Evolutionary conservation across 116 monocot species (phyloP), one percentile per base, ranked within the genome.

Genomic region (Thalassia testudinum): DNA sequence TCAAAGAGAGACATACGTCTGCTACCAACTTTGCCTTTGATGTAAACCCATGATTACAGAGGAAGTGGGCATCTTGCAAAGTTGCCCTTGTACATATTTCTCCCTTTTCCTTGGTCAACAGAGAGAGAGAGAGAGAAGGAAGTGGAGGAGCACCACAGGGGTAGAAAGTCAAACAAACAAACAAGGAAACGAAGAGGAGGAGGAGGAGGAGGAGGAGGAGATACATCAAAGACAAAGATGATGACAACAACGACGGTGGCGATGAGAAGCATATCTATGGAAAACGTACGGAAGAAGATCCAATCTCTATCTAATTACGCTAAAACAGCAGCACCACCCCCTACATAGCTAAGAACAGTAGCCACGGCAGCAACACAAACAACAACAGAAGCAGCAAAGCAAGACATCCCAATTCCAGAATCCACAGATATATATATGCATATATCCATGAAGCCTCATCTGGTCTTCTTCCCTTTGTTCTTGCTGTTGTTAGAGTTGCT

Each of bases 401-500:
- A 3, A 12, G 4, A 3, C 4, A 47, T 47, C n/a, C n/a, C 14
- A 47, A 4, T 47, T 38, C 38, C 38, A 5, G 13, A 38, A 5
- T 38, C 38, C 13, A 13, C 7, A 14, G 4, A 14, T 47, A 4
- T 11, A 14, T n/a, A 3, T 11, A 47, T 6, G 6, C 47, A 1
- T 6, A 16, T 7, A 18, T 18, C 6, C 1, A 26, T 1, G 47
- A 24, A 70, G 62, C 54, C 53, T 67, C 60, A 70, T 49, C 47
- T 64, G 43, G 1, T 37, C 61, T 62, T 65, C 44, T 45, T 54
- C 42, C 43, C 12, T 8, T 21, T 34, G 37, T 55, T 61, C 28
- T 20, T 37, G 27, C 19, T 44, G 48, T 34, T 24, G 68, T 54
- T 55, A 27, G 42, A 26, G 60, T 62, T 50, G n/a, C 26, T 60